Evolutionary conservation across 176 grass and related monocot genomes (phyloP), one percentile per base, ranked within the genome.

Genomic region (Triticum turgidum): DNA sequence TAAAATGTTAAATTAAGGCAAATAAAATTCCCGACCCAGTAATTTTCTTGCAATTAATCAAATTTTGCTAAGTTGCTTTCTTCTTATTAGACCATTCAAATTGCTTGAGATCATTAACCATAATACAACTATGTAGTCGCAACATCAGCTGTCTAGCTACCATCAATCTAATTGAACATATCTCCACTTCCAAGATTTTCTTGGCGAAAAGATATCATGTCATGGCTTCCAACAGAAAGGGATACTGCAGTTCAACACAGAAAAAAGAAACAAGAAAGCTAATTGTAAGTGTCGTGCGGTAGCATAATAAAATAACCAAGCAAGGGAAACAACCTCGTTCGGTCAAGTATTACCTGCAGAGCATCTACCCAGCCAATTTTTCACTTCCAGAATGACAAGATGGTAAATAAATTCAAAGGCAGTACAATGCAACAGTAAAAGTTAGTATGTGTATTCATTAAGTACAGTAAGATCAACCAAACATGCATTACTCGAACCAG

Each of bases 331-430:
- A 82, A 82, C 12, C 47, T 77, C 10, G 44, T 58, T 45, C 68
- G 34, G 70, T 77, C 61, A 67, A 24, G 30, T 77, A 77, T 61
- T 79, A 71, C 62, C 71, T 80, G 65, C 65, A 61, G 42, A 79
- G 77, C 39, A 80, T 47, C 34, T 76, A 29, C 62, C 47, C 15
- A 76, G 62, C 47, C 17, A 72, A 69, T 76, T 34, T 44, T 61
- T 69, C 34, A 69, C 34, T 61, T 77, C 47, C 13, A 69, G 25
- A 76, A 82, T 61, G 33, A 69, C n/a, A 11, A 82, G 20, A 68
- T 56, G 11, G 17, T 66, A 67, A 54, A 2, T 17, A 76, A 35
- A 13, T 32, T 2, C 11, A 68, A 9, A 82, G 81, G 61, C 11
- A 73, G 7, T 38, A 63, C 61, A 79, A 79, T 11, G 24, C 2